Base-by-base conservation (phyloP, 106 monocot species). In the Iris macrosiphon region DNA sequence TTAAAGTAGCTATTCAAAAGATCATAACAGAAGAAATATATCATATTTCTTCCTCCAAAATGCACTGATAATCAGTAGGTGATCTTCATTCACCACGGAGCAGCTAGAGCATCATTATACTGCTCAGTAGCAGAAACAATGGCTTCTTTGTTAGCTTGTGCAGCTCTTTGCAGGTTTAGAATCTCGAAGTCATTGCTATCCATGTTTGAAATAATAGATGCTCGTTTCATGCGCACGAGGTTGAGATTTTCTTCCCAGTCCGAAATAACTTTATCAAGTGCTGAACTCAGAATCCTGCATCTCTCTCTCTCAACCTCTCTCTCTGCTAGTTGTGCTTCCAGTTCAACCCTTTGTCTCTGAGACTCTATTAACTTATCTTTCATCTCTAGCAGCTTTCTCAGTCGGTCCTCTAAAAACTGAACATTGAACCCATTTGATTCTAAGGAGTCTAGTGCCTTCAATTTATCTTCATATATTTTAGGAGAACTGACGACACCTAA, bases 351-450 rank as follows among this genome's bases (percentile, higher is more conserved):
- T 29, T 27, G 42, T 1, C 3, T 42, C 32, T 52, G 9, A 3
- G 0, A 49, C 13, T 26, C 42, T 13, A 3, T 27, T 4, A 13
- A 39, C 2, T 40, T 23, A 11, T 19, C 35, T 28, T 55, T 53
- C 34, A 62, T 52, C 24, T 57, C 27, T 0, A 70, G 14, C 21
- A 84, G 27, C 18, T 54, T 32, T 7, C 59, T 37, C 29, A 79
- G 25, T 26, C 58, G 53, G 12, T 27, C 27, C 6, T 53, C 42
- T 11, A 67, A 3, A 6, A 1, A n/a, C 6, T 34, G 33, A 41
- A 74, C 58, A 22, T 84, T 29, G 38, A 84, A 79, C 8, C 78
- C 83, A 43, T 75, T 58, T n/a, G 46, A 66, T 26, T 84, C 71
- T 7, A 84, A 64, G 3, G 21, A 11, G 0, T n/a, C 22, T 31